Evolutionary conservation across 805 yeast genomes (phyloP).

Genomic region (Nakazawaea ernobii): DNA sequence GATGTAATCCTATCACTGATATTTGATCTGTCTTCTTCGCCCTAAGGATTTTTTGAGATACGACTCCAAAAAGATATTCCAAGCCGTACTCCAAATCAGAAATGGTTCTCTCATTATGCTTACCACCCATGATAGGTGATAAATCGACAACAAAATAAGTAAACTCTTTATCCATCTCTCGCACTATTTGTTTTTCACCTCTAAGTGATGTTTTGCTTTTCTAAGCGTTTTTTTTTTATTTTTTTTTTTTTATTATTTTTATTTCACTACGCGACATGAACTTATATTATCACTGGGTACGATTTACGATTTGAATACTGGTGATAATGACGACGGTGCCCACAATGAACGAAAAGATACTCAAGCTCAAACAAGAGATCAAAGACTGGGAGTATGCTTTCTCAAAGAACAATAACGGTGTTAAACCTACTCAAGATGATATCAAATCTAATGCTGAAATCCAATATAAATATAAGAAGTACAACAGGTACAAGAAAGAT

Average conservation of each 20-base stretch:
- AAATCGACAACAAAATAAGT: constrained; percentile 43
- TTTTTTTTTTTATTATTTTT: neutral
- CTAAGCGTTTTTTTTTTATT: neutral
- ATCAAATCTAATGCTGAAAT: constrained; percentile 34
- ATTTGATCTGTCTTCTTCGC: constrained; percentile 22
- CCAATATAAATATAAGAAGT: constrained; percentile 26
- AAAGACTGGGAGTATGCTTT: constrained; percentile 54
- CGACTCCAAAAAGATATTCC: constrained; percentile 35
- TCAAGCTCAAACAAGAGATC: constrained; percentile 33
- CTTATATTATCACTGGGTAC: neutral
- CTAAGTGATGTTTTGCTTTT: neutral
- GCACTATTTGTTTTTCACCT: neutral
- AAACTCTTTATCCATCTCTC: constrained; percentile 16
- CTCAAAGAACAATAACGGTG: constrained; percentile 24
- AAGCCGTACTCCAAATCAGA: constrained; percentile 33
- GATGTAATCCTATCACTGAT: constrained; percentile 20
- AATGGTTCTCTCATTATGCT: constrained; percentile 34
- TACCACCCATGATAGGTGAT: constrained; percentile 36
- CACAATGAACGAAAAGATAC: constrained; percentile 14
- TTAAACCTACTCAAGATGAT: constrained; percentile 44
- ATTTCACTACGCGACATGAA: neutral
- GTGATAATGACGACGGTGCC: neutral
- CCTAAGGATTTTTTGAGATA: constrained; percentile 23
- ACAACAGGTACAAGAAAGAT: constrained; percentile 21
- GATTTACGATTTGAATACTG: neutral